Evolutionary conservation across 345 rosid species (phyloP), one percentile per base, ranked within the genome.

Genomic region (Capsella bursapastoris): DNA sequence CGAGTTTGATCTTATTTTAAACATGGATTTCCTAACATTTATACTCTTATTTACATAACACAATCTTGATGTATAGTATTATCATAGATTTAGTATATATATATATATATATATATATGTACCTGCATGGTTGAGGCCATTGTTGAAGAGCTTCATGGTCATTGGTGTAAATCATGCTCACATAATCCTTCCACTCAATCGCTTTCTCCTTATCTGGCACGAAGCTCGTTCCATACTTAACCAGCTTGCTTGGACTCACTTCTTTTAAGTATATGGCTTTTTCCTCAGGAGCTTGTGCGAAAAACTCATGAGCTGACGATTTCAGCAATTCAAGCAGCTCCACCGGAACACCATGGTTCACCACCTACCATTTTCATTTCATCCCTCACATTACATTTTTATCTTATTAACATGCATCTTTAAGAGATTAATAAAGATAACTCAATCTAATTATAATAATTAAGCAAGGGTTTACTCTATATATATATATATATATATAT

Each of bases 111-210:
- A 18, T 34, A 29, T 64, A 1, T 56, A 18, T 34, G 18, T 64
- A 86, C 89, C 80, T 78, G 87, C 84, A 83, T 22, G 66, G 82
- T 8, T 47, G 48, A 14, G 89, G 89, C 89, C 91, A 87, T 22
- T 80, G 73, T 43, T 82, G 71, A 76, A 81, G 82, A 40, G 86
- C 91, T 16, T 85, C 91, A 43, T 14, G 66, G 72, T 87, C 87
- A 49, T 65, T 78, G 61, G 86, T 87, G 57, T 87, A 87, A 3
- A 32, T 53, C 85, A 85, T 80, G 74, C 83, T 84, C 56, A 87
- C 58, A 57, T 87, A 87, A 63, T 85, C 91, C 50, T 87, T 87
- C 91, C 89, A 87, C 73, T 85, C 89, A 71, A 87, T 71, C 5
- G 87, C 87, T 63, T 75, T 79, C 79, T 87, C 87, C 64, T 85